These are phyloP conservation scores for Panicum miliaceum DNA, from an alignment of 176 grass and related monocot species.

Conservation along the genomic window DNA sequence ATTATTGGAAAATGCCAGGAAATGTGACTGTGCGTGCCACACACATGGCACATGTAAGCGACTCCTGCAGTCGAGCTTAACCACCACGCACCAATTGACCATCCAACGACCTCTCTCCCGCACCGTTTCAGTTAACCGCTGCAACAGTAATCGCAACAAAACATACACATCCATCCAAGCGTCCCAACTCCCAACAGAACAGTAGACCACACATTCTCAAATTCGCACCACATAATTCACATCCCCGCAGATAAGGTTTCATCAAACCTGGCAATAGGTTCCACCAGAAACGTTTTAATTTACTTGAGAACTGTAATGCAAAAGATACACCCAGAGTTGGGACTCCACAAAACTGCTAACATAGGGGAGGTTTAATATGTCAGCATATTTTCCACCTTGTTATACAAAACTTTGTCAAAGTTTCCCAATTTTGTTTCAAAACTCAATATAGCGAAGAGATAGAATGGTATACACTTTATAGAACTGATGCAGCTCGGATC, in stretches of 20 bases:
- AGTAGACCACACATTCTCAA: neutral
- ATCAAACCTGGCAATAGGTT: neutral
- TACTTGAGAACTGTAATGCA: neutral
- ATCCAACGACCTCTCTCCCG: neutral
- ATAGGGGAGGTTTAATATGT: neutral
- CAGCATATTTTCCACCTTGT: neutral
- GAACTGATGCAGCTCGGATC: neutral
- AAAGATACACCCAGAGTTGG: neutral
- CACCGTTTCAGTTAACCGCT: neutral
- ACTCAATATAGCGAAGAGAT: neutral
- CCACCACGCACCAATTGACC: neutral
- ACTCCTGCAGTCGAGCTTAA: neutral
- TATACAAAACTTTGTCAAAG: neutral
- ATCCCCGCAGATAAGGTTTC: neutral
- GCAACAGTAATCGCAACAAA: neutral
- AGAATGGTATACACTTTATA: neutral
- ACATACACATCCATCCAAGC: neutral
- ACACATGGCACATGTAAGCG: neutral
- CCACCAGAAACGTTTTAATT: neutral
- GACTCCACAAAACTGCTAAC: neutral
- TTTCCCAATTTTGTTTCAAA: neutral
- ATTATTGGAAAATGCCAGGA: neutral
- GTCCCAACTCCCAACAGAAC: neutral
- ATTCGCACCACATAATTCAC: conserved; percentile 3
- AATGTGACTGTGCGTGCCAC: too few relatives aligned